Evolutionary conservation across 805 yeast species (phyloP), one percentile per base, ranked within the genome.

Genomic region (Ogataea neopini): DNA sequence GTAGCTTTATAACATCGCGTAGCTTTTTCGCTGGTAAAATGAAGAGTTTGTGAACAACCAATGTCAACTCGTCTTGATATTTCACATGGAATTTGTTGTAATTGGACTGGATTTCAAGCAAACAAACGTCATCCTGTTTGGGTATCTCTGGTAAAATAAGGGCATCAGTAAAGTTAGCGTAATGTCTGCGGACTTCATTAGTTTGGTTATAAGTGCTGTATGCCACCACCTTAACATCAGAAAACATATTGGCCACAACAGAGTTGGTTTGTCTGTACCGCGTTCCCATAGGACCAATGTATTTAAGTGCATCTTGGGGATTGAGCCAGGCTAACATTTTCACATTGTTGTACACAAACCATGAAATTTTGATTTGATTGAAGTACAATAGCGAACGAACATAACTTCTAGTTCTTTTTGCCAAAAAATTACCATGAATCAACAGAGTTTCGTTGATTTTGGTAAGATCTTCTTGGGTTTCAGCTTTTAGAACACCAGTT

Each of bases 271-370:
- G 74, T 50, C 96, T 73, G 45, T 72, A 70, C 10, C 58, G 54
- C 28, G 76, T 72, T 1, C 79, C 78, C 0, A 80, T 72, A 0
- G 74, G 74, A 0, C 92, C 81, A 39, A 86, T 60, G 29, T 88
- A 71, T 62, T 87, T 85, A 49, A 69, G 66, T 4, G 86, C 85
- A 4, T 87, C 80, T 0, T 70, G 43, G 6, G 83, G 79, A 3
- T 83, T 80, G 17, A 84, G 71, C 81, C 91, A 80, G 13, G 86
- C 66, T 19, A 91, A 67, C 83, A 88, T 79, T 51, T 88, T 74
- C 2, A 90, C 91, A 41, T 85, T 75, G 17, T 57, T 54, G 39
- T 52, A 60, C 14, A 7, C 96, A 45, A 59, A 64, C 53, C 65
- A 51, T 3, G 67, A 58, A 8, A 65, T 54, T 2, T 49, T 26